phyloP scores from a whole-genome alignment of 495 filamentous ascomycete genomes.

The Annulohypoxylon nitens region DNA sequence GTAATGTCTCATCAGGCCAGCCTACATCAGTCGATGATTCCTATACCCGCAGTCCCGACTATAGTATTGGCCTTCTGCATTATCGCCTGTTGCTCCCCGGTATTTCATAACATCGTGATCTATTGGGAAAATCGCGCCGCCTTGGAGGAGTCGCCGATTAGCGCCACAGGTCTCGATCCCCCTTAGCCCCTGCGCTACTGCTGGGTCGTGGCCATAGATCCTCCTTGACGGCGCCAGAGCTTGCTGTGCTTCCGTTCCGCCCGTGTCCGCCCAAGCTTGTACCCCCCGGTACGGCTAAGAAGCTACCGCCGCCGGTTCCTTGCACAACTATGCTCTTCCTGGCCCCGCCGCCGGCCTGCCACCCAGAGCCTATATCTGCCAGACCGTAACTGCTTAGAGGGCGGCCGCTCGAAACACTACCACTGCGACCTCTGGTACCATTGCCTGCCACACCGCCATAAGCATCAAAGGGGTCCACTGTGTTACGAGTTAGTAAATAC shows the following conservation, averaged over 20 bases:
- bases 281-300: constrained; percentile 77
- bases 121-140: neutral
- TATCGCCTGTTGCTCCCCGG: neutral
- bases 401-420: constrained; percentile 47
- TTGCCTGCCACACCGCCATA: constrained; percentile 37
- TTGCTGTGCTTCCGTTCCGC: constrained; percentile 32
- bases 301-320: constrained; percentile 84
- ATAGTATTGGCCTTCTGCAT: neutral
- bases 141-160: constrained; percentile 27
- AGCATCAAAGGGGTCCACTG: constrained; percentile 53
- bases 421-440: constrained; percentile 35
- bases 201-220: constrained; percentile 60
- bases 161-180: constrained; percentile 62
- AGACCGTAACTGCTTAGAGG: constrained; percentile 67
- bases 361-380: constrained; percentile 56
- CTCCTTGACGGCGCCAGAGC: constrained; percentile 37
- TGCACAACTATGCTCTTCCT: constrained; percentile 62
- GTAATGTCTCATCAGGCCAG: neutral
- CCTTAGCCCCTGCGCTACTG: constrained; percentile 57
- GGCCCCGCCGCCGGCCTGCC: constrained; percentile 58
- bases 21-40: neutral
- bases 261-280: constrained; percentile 22
- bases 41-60: neutral
- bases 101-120: constrained; percentile 1
- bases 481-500: constrained; percentile 12